A percentile compares a stretch with the other conserved stretches of the same genome.
Evolutionary conservation across 768 basidiomycete species (phyloP).

Genomic region (Tricholoma saponaceum): DNA sequence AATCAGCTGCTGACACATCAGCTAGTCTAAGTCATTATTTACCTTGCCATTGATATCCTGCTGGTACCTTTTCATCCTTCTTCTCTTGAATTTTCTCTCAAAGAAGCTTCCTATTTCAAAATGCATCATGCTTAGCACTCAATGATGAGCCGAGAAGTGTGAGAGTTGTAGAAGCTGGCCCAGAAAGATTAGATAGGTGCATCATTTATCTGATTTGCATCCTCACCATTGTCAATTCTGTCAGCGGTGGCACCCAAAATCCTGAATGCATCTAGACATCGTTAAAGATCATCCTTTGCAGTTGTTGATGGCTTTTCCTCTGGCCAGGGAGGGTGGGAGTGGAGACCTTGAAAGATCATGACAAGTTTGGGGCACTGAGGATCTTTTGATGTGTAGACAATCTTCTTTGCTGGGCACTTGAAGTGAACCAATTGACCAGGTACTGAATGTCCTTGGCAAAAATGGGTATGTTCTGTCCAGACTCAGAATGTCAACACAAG

Average conservation of each 20-base stretch:
- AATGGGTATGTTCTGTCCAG: not conserved
- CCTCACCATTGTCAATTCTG: not conserved
- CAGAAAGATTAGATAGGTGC: no score
- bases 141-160: not conserved
- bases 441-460: not conserved
- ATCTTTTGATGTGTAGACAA: constrained; percentile 1
- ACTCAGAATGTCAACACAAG: not conserved
- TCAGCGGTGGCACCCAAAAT: not conserved
- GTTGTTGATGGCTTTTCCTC: not conserved
- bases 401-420: not conserved
- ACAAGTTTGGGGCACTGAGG: not conserved
- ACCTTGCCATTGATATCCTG: not conserved
- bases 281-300: not conserved
- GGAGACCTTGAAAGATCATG: not conserved
- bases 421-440: not conserved
- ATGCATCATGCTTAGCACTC: not conserved
- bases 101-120: not conserved
- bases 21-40: not conserved
- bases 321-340: constrained; percentile 2
- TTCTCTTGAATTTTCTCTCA: not conserved
- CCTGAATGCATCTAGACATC: not conserved
- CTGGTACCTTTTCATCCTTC: not conserved
- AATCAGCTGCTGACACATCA: no score
- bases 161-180: not conserved
- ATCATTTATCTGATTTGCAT: not conserved